phyloP scores from a whole-genome alignment of 2,329 filamentous ascomycete genomes.

The Monosporascus sp. region DNA sequence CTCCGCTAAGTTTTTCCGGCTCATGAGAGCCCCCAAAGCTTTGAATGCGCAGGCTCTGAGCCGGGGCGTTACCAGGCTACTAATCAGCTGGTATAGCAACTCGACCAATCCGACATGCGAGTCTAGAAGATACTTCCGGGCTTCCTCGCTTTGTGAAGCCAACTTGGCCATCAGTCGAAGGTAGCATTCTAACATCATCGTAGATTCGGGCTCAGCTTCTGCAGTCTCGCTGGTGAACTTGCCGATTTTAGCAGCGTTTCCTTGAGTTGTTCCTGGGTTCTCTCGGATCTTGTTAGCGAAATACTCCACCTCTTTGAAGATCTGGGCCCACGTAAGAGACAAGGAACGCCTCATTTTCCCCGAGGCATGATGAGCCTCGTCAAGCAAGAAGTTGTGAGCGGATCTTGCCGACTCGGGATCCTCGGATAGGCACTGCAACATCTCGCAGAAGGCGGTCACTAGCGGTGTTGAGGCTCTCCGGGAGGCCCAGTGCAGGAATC shows the following conservation, averaged over 20 bases:
- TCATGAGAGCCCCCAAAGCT: conserved; percentile 69
- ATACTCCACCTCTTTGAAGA: conserved; percentile 82
- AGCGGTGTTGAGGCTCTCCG: conserved; percentile 91
- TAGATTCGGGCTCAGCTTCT: conserved; percentile 82
- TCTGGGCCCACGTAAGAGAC: conserved; percentile 87
- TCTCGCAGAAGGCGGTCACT: conserved; percentile 93
- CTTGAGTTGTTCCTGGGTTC: conserved; percentile 54
- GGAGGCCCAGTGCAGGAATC: conserved; percentile 96
- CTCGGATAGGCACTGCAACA: conserved; percentile 82
- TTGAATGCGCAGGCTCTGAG: conserved; percentile 81
- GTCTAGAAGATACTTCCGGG: conserved; percentile 69
- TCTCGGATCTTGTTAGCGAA: conserved; percentile 77
- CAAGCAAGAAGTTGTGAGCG: conserved; percentile 83
- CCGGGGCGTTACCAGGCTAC: conserved; percentile 68
- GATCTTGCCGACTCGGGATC: conserved; percentile 77
- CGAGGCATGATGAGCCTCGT: conserved; percentile 70
- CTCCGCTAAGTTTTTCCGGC: conserved; percentile 62
- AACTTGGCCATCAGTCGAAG: conserved; percentile 82
- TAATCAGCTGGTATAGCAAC: conserved; percentile 73
- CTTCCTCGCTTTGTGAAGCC: conserved; percentile 64
- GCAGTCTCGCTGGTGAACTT: conserved; percentile 62
- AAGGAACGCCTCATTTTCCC: conserved; percentile 77
- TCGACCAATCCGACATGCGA: conserved; percentile 64
- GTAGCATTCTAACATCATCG: conserved; percentile 96
- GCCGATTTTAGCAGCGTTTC: conserved; percentile 48